Evolutionary conservation across 768 basidiomycete genomes (phyloP).

Genomic region (Xerocomus brunneocitrinus): DNA sequence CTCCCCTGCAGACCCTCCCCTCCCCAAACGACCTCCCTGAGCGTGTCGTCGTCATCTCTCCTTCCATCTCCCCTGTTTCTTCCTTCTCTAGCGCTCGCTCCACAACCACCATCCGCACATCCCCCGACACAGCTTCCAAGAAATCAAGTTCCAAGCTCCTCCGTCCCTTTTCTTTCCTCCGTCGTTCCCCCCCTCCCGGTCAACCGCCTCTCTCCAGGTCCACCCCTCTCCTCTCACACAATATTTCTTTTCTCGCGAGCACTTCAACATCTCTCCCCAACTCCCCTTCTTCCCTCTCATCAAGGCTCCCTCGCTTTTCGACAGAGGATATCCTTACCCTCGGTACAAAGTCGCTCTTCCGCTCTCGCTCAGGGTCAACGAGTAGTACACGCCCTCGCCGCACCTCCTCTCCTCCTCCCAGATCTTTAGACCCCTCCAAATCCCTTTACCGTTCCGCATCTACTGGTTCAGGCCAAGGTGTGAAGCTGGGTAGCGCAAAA

Average conservation of each 20-base stretch:
- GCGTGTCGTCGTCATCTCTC: slow-evolving; percentile 11
- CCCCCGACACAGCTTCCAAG: not conserved
- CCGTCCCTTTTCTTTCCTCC: slow-evolving; percentile 20
- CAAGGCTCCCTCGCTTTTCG: slow-evolving; percentile 17
- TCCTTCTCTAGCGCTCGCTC: slow-evolving; percentile 18
- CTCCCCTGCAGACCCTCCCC: not conserved
- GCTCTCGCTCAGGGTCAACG: slow-evolving; percentile 19
- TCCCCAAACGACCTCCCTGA: slow-evolving; percentile 4
- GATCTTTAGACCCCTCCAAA: not conserved
- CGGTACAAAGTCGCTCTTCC: slow-evolving; percentile 29
- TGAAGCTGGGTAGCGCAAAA: not conserved
- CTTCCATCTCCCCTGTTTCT: slow-evolving; percentile 18
- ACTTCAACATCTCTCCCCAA: slow-evolving; percentile 12
- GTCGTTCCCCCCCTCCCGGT: slow-evolving; percentile 11
- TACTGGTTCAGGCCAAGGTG: slow-evolving; percentile 10
- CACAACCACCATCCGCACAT: slow-evolving; percentile 19
- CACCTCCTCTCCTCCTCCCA: slow-evolving; percentile 16
- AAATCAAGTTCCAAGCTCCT: slow-evolving; percentile 19
- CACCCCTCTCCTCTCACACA: slow-evolving; percentile 13
- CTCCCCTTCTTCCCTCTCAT: slow-evolving; percentile 9
- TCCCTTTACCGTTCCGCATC: slow-evolving; percentile 20
- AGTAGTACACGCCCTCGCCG: not conserved
- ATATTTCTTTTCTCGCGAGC: not conserved
- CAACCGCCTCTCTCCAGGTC: slow-evolving; percentile 6
- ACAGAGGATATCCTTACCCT: slow-evolving; percentile 30